phyloP scores from a whole-genome alignment of 352 stramenopile genomes.

The Thalassiosira pacifica region DNA sequence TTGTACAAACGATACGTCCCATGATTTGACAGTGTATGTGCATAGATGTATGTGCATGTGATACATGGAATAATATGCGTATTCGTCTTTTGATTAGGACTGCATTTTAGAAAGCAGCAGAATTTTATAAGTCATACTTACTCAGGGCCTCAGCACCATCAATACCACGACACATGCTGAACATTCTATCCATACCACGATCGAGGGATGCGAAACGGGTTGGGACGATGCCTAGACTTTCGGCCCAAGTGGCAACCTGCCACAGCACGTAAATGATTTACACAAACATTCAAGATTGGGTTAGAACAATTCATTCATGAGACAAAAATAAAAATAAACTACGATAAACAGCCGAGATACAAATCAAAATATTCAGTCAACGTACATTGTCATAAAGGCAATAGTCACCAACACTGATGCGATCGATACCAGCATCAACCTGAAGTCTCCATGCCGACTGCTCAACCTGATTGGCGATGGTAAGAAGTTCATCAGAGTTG shows the following conservation, averaged over 20 bases:
- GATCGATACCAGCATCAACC: constrained; percentile 86
- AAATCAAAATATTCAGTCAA: background rate
- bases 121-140: constrained; percentile 49
- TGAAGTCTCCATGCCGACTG: constrained; percentile 91
- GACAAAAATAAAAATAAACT: background rate
- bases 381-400: constrained; percentile 90
- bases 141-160: constrained; percentile 90
- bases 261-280: background rate
- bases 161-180: constrained; percentile 91
- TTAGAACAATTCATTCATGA: background rate
- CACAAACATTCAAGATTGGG: background rate
- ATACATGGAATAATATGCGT: background rate
- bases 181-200: constrained; percentile 76
- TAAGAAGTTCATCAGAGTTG: constrained; percentile 88
- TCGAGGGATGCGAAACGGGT: constrained; percentile 42
- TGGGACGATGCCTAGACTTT: constrained; percentile 70
- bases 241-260: constrained; percentile 85
- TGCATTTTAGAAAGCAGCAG: background rate
- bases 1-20: background rate
- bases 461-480: constrained; percentile 87
- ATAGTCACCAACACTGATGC: constrained; percentile 90
- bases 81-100: constrained; percentile 10
- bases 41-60: background rate
- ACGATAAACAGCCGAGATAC: background rate
- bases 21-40: background rate